Evolutionary conservation across 148 eudicot genomes (phyloP).

Genomic region (Fagopyrum esculentum): DNA sequence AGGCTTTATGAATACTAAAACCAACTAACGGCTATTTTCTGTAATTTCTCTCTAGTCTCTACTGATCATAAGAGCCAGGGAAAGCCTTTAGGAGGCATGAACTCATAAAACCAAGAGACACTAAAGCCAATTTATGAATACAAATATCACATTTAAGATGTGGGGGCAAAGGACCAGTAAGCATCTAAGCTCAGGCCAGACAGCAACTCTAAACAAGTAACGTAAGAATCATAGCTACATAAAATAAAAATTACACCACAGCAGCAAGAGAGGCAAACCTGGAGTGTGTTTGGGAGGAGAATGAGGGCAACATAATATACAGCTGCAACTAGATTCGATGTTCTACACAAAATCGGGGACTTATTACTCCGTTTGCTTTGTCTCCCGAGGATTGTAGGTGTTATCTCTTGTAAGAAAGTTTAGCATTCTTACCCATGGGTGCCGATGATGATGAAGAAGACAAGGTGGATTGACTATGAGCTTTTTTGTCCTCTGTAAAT

Average conservation of each 20-base stretch:
- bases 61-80: neutral
- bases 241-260: neutral
- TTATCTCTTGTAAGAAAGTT: slow-evolving; percentile 2
- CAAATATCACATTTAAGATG: neutral
- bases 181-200: neutral
- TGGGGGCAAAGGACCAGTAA: neutral
- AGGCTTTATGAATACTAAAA: no score
- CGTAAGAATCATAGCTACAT: neutral
- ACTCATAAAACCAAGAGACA: neutral
- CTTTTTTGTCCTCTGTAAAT: slow-evolving; percentile 13
- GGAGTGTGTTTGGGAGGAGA: neutral
- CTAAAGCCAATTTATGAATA: neutral
- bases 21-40: no score
- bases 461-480: neutral
- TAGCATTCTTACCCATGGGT: slow-evolving; percentile 12
- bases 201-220: neutral
- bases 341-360: neutral
- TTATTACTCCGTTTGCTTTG: neutral
- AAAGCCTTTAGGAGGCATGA: neutral
- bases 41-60: no score
- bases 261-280: neutral
- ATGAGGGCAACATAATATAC: neutral
- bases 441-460: slow-evolving; percentile 16
- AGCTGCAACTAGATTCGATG: slow-evolving; percentile 2
- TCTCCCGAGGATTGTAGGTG: neutral